phyloP scores from a whole-genome alignment of 306 rosid species.

The Citrullus mucosospermus region DNA sequence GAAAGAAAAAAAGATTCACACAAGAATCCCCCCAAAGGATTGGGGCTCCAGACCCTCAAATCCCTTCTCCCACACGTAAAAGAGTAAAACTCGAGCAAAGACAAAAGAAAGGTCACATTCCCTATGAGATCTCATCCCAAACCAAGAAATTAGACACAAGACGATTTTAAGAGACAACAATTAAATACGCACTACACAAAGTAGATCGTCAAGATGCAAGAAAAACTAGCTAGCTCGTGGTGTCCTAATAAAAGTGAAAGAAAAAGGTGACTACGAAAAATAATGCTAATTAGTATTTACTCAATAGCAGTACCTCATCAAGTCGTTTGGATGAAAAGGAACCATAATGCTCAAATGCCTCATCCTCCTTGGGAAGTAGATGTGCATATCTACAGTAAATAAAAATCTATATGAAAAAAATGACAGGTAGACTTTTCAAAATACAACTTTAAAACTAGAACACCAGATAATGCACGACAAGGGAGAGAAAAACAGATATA shows the following conservation, averaged over 20 bases:
- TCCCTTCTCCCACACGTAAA: too few relatives aligned
- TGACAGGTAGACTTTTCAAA: background rate
- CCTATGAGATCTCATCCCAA: too few relatives aligned
- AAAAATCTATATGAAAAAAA: background rate
- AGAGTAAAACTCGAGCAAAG: too few relatives aligned
- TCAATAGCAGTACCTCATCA: constrained; percentile 64
- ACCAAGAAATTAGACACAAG: too few relatives aligned
- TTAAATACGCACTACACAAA: background rate
- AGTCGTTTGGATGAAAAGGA: constrained; percentile 69
- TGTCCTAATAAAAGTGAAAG: background rate
- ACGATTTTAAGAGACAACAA: background rate
- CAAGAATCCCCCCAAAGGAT: too few relatives aligned
- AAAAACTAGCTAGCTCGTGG: background rate
- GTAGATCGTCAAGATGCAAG: background rate
- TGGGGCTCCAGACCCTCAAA: too few relatives aligned
- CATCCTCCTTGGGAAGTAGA: constrained; percentile 77
- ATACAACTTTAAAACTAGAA: background rate
- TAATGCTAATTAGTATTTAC: background rate
- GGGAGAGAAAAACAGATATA: background rate
- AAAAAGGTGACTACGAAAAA: background rate
- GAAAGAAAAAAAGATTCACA: too few relatives aligned
- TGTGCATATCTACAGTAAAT: constrained; percentile 46
- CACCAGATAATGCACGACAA: background rate
- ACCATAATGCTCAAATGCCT: constrained; percentile 82
- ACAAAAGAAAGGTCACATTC: too few relatives aligned